A percentile compares a stretch with the other conserved stretches of the same genome.
These are phyloP conservation scores for Fusarium pseudocircinatum DNA, from an alignment of 2,329 filamentous ascomycete genomes.

Conservation along the genomic window DNA sequence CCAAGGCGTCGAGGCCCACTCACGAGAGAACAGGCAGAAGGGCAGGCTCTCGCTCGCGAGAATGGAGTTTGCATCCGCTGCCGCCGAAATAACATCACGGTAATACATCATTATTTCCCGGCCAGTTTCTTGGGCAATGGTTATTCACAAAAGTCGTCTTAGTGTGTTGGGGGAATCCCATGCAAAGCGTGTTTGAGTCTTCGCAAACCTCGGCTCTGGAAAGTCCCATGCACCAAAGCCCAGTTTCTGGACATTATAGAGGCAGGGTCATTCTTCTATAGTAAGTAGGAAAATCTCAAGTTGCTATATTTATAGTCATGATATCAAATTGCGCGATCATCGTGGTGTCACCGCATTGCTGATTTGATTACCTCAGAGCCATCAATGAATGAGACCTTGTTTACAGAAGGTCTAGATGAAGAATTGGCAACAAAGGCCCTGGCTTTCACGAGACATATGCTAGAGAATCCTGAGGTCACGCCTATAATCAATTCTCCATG, in stretches of 20 bases:
- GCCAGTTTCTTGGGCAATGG: rapidly evolving
- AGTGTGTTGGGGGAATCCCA: neutral
- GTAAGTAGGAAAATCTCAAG: rapidly evolving
- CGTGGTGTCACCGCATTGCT: neutral
- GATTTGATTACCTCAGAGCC: neutral
- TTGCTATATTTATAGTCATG: rapidly evolving
- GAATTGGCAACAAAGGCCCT: neutral
- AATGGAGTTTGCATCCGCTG: neutral
- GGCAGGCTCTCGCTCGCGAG: neutral
- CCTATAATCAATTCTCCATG: too few species aligned
- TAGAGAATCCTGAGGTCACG: too few species aligned
- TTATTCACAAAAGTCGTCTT: neutral
- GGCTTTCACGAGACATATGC: rapidly evolving
- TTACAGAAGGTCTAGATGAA: rapidly evolving
- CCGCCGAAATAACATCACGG: neutral
- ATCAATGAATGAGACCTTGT: neutral
- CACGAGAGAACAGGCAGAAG: neutral
- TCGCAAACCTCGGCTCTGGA: neutral
- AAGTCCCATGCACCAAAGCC: neutral
- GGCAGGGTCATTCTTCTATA: neutral
- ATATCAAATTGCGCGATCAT: neutral
- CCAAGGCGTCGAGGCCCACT: neutral
- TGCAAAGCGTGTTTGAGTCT: neutral
- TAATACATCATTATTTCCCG: neutral
- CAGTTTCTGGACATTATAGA: neutral